These are phyloP conservation scores for Acanthamoeba divionensis DNA, from an alignment of 208 protist genomes.

Conservation along the genomic window DNA sequence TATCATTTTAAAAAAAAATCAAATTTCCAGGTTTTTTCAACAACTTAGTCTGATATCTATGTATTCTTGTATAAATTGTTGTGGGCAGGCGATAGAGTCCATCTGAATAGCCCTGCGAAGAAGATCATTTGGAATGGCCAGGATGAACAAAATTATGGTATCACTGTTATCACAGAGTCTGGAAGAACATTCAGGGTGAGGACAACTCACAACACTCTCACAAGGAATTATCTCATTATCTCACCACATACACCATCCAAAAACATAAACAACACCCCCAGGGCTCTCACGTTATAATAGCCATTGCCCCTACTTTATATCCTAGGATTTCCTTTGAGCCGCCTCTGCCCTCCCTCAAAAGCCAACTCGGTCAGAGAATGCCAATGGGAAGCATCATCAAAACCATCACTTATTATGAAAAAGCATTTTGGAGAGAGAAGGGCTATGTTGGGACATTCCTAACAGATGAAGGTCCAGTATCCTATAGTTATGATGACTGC, in stretches of 20 bases:
- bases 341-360: neutral
- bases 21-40: neutral
- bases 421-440: too few relatives aligned
- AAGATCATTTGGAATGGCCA: too few relatives aligned
- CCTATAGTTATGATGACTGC: too few relatives aligned
- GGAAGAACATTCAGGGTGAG: neutral
- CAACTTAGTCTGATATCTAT: neutral
- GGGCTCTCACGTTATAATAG: too few relatives aligned
- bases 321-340: neutral
- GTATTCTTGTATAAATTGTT: neutral
- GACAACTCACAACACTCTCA: too few relatives aligned
- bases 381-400: neutral
- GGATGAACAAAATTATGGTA: neutral
- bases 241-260: too few relatives aligned
- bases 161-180: neutral
- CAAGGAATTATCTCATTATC: too few relatives aligned
- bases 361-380: neutral
- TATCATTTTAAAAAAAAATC: neutral
- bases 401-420: neutral
- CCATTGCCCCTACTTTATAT: neutral
- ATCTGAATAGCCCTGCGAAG: neutral
- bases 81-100: neutral
- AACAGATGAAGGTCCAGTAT: too few relatives aligned
- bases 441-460: too few relatives aligned
- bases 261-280: too few relatives aligned